These are phyloP conservation scores for Psilocybe cubensis DNA, from an alignment of 768 basidiomycete species.

Conservation along the genomic window DNA sequence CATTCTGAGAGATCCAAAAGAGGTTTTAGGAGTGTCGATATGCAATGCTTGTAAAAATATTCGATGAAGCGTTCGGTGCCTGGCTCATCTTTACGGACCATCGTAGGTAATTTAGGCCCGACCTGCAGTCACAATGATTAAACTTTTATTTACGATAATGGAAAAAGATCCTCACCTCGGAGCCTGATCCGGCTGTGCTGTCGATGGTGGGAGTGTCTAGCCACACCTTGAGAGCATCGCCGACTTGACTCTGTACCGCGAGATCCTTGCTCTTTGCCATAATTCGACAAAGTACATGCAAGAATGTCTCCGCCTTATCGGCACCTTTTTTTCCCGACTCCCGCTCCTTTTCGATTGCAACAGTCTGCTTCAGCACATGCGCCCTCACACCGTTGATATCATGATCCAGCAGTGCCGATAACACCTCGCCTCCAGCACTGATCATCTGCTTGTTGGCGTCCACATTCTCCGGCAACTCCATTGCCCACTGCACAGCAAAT, in stretches of 20 bases:
- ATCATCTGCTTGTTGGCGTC: constrained; percentile 59
- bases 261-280: constrained; percentile 81
- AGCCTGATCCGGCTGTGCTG: constrained; percentile 30
- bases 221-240: constrained; percentile 83
- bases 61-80: constrained; percentile 89
- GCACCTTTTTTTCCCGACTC: constrained; percentile 56
- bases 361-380: constrained; percentile 82
- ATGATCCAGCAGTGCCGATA: constrained; percentile 87
- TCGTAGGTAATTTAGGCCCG: constrained; percentile 35
- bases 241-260: constrained; percentile 88
- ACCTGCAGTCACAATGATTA: constrained; percentile 32
- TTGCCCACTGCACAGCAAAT: constrained; percentile 92
- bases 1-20: constrained; percentile 74
- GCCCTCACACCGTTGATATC: constrained; percentile 85
- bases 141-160: constrained; percentile 8
- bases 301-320: constrained; percentile 72
- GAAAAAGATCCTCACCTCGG: constrained; percentile 29
- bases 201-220: constrained; percentile 72
- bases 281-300: constrained; percentile 75
- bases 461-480: constrained; percentile 67
- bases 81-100: constrained; percentile 77
- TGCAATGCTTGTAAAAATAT: constrained; percentile 89
- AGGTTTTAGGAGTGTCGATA: constrained; percentile 81
- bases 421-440: constrained; percentile 83
- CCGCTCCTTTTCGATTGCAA: constrained; percentile 70